Conservation (phyloP, 192 early-diverging fungal genomes). For the Gigaspora rosea region DNA sequence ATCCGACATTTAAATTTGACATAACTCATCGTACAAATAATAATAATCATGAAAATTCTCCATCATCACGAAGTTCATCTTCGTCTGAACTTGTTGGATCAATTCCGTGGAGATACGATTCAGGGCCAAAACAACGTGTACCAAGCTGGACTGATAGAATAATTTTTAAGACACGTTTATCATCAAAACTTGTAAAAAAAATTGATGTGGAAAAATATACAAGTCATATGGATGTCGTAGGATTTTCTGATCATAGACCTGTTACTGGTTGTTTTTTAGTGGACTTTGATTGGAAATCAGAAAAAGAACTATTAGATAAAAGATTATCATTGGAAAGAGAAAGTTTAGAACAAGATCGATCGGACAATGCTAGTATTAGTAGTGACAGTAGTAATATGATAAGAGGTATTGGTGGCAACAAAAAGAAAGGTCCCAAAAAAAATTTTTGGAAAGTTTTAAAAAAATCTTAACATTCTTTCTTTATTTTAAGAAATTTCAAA, state of each 20-base stretch:
- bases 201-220: slow-evolving; percentile 41
- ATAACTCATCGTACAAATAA: slow-evolving; percentile 28
- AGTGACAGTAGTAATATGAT: no score
- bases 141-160: slow-evolving; percentile 33
- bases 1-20: slow-evolving; percentile 85
- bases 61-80: background rate
- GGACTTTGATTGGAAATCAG: slow-evolving; percentile 47
- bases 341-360: background rate
- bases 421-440: no score
- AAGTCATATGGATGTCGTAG: slow-evolving; percentile 42
- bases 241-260: slow-evolving; percentile 54
- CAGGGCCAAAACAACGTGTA: slow-evolving; percentile 47
- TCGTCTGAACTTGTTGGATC: background rate
- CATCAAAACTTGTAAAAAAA: background rate
- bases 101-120: slow-evolving; percentile 37
- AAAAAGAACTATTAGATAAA: background rate
- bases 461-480: no score
- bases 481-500: no score
- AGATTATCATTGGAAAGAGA: background rate
- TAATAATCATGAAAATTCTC: background rate
- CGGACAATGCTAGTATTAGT: background rate
- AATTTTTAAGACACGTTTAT: slow-evolving; percentile 38
- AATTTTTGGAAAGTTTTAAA: no score
- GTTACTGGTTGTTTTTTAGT: slow-evolving; percentile 54
- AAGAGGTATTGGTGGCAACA: no score